These are phyloP conservation scores for Mycena venus DNA, from an alignment of 768 basidiomycete genomes.

Conservation along the genomic window DNA sequence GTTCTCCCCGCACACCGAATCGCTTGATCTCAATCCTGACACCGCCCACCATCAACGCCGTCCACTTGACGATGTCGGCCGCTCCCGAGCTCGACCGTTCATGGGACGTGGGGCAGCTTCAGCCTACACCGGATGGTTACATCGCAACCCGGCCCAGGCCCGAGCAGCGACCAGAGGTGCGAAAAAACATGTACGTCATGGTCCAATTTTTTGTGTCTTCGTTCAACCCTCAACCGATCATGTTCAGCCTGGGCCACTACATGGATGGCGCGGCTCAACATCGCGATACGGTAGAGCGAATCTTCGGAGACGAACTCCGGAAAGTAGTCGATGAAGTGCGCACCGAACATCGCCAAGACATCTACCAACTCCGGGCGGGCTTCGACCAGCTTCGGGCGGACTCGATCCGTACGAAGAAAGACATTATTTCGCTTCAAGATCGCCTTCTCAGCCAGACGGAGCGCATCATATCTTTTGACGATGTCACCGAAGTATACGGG, in stretches of 20 bases:
- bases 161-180: neutral
- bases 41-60: neutral
- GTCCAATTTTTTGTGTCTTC: constrained; percentile 8
- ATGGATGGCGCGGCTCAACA: neutral
- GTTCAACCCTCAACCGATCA: constrained; percentile 5
- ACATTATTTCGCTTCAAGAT: neutral
- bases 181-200: neutral
- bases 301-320: neutral
- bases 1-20: neutral
- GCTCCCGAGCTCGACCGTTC: constrained; percentile 6
- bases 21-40: neutral
- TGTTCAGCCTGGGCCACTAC: neutral
- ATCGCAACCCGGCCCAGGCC: neutral
- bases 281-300: neutral
- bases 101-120: neutral
- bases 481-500: neutral
- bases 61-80: neutral
- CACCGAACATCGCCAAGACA: neutral
- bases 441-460: neutral
- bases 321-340: neutral
- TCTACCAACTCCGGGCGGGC: neutral
- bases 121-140: neutral
- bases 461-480: neutral
- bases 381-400: neutral
- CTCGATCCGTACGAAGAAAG: neutral